Conservation (phyloP, 2,329 filamentous ascomycete species). For the Colletotrichum orbiculare region DNA sequence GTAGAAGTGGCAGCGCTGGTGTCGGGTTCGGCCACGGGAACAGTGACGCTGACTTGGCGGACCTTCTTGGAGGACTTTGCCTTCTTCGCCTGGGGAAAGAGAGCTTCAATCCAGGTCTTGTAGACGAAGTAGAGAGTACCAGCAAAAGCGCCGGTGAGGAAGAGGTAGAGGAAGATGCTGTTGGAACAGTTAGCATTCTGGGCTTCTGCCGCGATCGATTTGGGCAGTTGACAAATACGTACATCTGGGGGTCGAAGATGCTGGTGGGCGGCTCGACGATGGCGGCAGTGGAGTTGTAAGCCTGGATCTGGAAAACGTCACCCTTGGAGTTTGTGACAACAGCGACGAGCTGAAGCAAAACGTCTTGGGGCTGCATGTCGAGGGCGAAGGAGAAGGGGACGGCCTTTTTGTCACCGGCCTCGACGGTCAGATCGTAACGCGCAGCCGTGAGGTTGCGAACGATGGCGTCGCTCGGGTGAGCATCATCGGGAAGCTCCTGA, state of each 20-base stretch:
- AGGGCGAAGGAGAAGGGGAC: constrained; percentile 87
- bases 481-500: constrained; percentile 61
- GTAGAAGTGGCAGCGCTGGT: constrained; percentile 75
- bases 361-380: constrained; percentile 92
- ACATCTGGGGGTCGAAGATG: constrained; percentile 97
- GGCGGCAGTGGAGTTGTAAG: constrained; percentile 84
- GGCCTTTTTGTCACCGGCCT: constrained; percentile 79
- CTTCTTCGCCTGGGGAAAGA: constrained; percentile 91
- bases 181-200: constrained; percentile 1
- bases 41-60: constrained; percentile 74
- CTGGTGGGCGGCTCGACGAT: constrained; percentile 92
- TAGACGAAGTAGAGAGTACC: constrained; percentile 96
- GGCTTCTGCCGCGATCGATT: constrained; percentile 58
- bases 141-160: constrained; percentile 82
- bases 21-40: constrained; percentile 75
- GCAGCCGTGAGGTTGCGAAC: constrained; percentile 87
- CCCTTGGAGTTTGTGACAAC: constrained; percentile 76
- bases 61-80: constrained; percentile 67
- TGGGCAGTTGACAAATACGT: constrained; percentile 49
- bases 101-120: constrained; percentile 95
- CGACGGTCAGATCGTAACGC: constrained; percentile 78
- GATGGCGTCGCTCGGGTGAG: constrained; percentile 63
- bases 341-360: constrained; percentile 80
- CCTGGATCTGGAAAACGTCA: constrained; percentile 78
- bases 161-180: constrained; percentile 97